Base-by-base conservation (phyloP, 23 red algal genomes). In the Gracilariopsis chorda region DNA sequence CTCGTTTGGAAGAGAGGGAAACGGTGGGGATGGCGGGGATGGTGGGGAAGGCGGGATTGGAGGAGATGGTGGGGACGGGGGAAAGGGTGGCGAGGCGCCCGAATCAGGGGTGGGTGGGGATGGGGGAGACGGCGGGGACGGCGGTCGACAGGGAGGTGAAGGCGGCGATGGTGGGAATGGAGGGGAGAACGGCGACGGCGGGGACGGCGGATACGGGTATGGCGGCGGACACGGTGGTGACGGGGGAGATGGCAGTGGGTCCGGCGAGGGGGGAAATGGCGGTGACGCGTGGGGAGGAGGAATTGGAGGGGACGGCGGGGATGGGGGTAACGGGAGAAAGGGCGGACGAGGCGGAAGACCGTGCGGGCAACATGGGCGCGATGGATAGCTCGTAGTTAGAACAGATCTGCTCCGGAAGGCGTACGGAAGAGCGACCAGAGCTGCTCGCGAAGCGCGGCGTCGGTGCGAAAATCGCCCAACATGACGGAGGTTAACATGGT, bases 401-500 rank as follows among this genome's bases (percentile, higher is more conserved):
- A 30, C 4, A 5, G 39, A 28, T 6, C 3, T 6, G 14, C 39
- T 20, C 4, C 6, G 4, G 34, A 3, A 5, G 7, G 61, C 37
- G 37, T 16, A 64, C 16, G 17, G 79, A 84, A 21, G 34, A 55
- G 46, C 55, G 48, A 25, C 72, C 59, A 90, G 85, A 95, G 93
- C 69, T 98, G 87, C 40, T 69, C 24, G 35, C 93, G 72, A 25
- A 91, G 78, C 42, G 52, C 17, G n/a, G 79, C 39, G 56, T 98
- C 79, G 20, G 62, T 45, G 16, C 45, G 51, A 48, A 93, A 98
- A 14, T 76, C 45, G 35, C 96, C 96, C 32, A 82, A 49, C 56
- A 84, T 91, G 30, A 65, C 80, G 12, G 80, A 88, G 27, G 96
- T 98, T 41, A 84, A 56, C 5, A 92, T 93, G 24, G 51, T 46